These are phyloP conservation scores for Penicillium sp. DNA, from an alignment of 2,329 filamentous ascomycete genomes.

Conservation along the genomic window DNA sequence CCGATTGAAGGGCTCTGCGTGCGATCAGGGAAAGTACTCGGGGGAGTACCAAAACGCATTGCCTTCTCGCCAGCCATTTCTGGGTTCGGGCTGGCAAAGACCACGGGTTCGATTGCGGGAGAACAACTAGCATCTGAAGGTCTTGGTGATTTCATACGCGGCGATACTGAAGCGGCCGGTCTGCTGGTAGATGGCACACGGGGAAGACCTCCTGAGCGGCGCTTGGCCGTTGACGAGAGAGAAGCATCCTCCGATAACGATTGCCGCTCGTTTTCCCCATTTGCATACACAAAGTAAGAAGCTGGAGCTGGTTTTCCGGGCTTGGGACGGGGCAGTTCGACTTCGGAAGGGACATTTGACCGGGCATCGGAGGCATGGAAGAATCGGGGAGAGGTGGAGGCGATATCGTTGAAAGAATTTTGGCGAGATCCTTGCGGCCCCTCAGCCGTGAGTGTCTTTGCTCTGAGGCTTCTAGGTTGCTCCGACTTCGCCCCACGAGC, in stretches of 20 bases:
- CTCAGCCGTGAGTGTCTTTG: constrained; percentile 37
- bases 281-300: constrained; percentile 36
- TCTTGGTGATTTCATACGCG: constrained; percentile 29
- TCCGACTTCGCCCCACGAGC: constrained; percentile 29
- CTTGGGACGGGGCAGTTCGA: constrained; percentile 25
- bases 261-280: constrained; percentile 32
- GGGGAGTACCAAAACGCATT: constrained; percentile 18
- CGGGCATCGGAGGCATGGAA: constrained; percentile 83
- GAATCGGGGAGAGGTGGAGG: constrained; percentile 59
- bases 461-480: constrained; percentile 28
- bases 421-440: constrained; percentile 30
- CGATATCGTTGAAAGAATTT: constrained; percentile 33
- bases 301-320: constrained; percentile 23
- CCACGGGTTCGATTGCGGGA: constrained; percentile 15
- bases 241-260: constrained; percentile 20
- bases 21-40: constrained; percentile 16
- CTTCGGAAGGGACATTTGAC: constrained; percentile 40
- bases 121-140: constrained; percentile 23
- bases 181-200: constrained; percentile 21
- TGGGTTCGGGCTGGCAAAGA: constrained; percentile 16
- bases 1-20: constrained; percentile 14
- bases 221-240: constrained; percentile 15
- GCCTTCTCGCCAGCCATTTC: constrained; percentile 20
- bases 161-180: constrained; percentile 23
- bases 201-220: constrained; percentile 30